Evolutionary conservation across 2,329 filamentous ascomycete species (phyloP).

Genomic region (Phialophora macrospora): DNA sequence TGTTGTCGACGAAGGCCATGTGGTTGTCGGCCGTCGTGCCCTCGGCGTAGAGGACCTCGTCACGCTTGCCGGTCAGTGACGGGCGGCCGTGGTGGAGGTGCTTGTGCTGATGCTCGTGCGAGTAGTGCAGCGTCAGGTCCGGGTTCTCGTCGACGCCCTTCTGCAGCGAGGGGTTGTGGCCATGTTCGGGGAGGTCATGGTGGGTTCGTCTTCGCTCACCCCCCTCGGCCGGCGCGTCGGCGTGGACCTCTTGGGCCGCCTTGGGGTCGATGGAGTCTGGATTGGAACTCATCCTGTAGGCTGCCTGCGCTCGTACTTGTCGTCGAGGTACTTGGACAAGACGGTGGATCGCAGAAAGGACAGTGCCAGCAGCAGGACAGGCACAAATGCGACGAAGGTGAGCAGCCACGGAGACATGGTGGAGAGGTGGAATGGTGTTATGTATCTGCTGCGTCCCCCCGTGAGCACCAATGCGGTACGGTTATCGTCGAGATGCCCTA

Average conservation of each 20-base stretch:
- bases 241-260: conserved; percentile 1
- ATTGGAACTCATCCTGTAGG: conserved; percentile 25
- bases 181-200: conserved; percentile 37
- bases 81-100: conserved; percentile 48
- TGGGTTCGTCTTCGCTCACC: conserved; percentile 27
- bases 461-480: conserved; percentile 13
- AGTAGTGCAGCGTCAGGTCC: conserved; percentile 47
- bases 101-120: conserved; percentile 48
- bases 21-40: conserved; percentile 50
- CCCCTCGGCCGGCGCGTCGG: conserved; percentile 20
- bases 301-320: conserved; percentile 29
- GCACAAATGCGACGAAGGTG: conserved; percentile 34
- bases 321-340: conserved; percentile 38
- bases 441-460: background rate
- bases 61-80: conserved; percentile 46
- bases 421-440: conserved; percentile 16
- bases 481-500: conserved; percentile 12
- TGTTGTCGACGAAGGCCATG: conserved; percentile 40
- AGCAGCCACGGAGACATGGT: conserved; percentile 36
- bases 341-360: conserved; percentile 37
- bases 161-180: conserved; percentile 38
- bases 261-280: conserved; percentile 23
- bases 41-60: conserved; percentile 57
- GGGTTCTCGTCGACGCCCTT: conserved; percentile 36
- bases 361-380: conserved; percentile 34